Evolutionary conservation across 2,329 filamentous ascomycete species (phyloP).

Genomic region (Sporothrix dimorphospora): DNA sequence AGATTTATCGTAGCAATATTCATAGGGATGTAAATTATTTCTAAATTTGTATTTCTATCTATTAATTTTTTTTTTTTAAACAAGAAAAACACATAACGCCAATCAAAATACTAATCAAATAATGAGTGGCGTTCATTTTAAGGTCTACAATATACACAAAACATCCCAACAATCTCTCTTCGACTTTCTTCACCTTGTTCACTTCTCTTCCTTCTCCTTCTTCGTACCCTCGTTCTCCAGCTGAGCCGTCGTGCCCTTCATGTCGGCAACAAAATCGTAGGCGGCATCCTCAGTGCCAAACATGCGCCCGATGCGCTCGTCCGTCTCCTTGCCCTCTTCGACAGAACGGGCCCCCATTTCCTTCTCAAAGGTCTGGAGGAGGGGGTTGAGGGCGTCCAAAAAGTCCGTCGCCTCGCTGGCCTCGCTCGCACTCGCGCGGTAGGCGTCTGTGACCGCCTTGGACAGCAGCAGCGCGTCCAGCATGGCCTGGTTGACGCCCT

Average conservation of each 20-base stretch:
- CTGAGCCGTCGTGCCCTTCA: background rate
- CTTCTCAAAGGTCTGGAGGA: constrained; percentile 35
- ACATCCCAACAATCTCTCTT: background rate
- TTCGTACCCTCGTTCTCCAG: background rate
- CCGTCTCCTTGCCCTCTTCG: constrained; percentile 30
- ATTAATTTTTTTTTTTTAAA: background rate
- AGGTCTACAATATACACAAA: background rate
- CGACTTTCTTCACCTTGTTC: background rate
- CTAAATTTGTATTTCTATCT: background rate
- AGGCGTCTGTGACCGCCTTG: constrained; percentile 29
- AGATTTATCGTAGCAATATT: no score
- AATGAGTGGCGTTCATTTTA: no score
- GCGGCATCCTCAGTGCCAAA: constrained; percentile 27
- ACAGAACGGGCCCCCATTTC: constrained; percentile 32
- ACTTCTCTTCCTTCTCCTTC: background rate
- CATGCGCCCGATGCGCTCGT: constrained; percentile 29
- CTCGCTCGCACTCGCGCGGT: constrained; percentile 35
- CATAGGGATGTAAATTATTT: background rate
- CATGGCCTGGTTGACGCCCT: constrained; percentile 59
- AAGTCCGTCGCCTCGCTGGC: constrained; percentile 32
- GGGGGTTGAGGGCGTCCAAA: background rate
- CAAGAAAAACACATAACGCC: no score
- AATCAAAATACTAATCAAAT: no score
- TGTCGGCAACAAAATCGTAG: background rate
- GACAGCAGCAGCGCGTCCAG: constrained; percentile 53